phyloP scores from a whole-genome alignment of 139 green algal species.

The Chlamydomonas applanata region DNA sequence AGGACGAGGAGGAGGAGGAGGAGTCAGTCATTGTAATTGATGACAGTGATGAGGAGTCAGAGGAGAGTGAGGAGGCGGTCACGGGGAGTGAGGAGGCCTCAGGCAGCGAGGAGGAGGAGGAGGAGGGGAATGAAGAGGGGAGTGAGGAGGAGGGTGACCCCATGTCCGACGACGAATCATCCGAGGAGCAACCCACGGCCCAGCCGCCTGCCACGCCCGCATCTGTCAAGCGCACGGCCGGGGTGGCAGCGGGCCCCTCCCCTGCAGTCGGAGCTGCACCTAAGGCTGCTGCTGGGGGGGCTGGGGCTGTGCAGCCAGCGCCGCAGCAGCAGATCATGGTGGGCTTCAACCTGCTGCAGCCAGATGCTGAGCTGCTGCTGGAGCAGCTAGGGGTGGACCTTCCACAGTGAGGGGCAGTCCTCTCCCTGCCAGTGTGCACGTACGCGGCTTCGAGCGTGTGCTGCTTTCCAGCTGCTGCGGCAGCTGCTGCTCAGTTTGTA shows the following conservation, averaged over 20 bases:
- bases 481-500: background rate
- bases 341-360: background rate
- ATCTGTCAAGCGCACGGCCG: too few relatives aligned
- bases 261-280: background rate
- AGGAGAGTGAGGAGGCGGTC: background rate
- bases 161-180: background rate
- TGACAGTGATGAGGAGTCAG: background rate
- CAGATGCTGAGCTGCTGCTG: conserved; percentile 1
- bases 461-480: background rate
- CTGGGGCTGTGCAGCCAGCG: background rate
- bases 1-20: background rate
- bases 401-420: background rate
- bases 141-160: background rate
- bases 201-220: too few relatives aligned
- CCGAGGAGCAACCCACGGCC: background rate
- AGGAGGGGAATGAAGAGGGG: background rate
- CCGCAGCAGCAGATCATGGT: background rate
- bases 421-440: background rate
- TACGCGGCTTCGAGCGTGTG: background rate
- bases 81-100: background rate
- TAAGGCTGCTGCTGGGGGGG: background rate
- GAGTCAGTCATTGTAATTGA: background rate
- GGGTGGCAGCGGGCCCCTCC: background rate
- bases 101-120: background rate
- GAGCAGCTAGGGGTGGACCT: background rate